Conservation (phyloP, 225 moss, liverwort and hornwort species). For the Bryum argenteum region DNA sequence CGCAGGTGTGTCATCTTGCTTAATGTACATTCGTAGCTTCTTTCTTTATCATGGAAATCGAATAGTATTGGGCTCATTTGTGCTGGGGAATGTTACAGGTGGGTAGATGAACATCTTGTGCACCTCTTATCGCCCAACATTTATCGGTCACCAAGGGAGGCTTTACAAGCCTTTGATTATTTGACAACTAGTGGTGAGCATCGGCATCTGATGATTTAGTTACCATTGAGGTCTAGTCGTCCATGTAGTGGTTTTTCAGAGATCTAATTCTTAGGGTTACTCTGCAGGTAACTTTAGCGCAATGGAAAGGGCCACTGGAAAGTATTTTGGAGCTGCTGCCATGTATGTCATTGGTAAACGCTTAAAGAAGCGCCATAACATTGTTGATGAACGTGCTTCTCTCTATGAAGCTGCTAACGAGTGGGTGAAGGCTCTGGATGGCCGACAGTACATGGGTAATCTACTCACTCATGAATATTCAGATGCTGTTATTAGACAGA, state of each 20-base stretch:
- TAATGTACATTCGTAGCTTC: background rate
- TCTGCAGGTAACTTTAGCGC: slow-evolving; percentile 85
- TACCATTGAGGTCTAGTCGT: slow-evolving; percentile 6
- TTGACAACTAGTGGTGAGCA: slow-evolving; percentile 82
- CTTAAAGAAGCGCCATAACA: slow-evolving; percentile 86
- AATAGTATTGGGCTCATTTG: slow-evolving; percentile 31
- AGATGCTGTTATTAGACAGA: background rate
- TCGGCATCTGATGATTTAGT: slow-evolving; percentile 20
- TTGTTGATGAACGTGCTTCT: slow-evolving; percentile 72
- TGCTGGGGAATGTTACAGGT: slow-evolving; percentile 49
- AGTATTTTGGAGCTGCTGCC: slow-evolving; percentile 95
- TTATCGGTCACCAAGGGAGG: slow-evolving; percentile 82
- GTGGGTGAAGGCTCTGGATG: slow-evolving; percentile 85
- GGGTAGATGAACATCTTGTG: slow-evolving; percentile 94
- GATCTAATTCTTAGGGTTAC: background rate
- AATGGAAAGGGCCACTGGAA: slow-evolving; percentile 81
- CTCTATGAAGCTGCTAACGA: slow-evolving; percentile 81
- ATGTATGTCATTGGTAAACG: slow-evolving; percentile 98
- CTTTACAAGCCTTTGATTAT: slow-evolving; percentile 94
- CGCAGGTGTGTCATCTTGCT: slow-evolving; percentile 65
- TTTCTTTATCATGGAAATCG: background rate
- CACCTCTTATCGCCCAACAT: slow-evolving; percentile 97
- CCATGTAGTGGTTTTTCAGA: background rate
- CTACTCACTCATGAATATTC: background rate
- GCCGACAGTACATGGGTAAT: slow-evolving; percentile 86